Evolutionary conservation across 106 monocot genomes (phyloP).

Genomic region (Dendrobium huoshanense): DNA sequence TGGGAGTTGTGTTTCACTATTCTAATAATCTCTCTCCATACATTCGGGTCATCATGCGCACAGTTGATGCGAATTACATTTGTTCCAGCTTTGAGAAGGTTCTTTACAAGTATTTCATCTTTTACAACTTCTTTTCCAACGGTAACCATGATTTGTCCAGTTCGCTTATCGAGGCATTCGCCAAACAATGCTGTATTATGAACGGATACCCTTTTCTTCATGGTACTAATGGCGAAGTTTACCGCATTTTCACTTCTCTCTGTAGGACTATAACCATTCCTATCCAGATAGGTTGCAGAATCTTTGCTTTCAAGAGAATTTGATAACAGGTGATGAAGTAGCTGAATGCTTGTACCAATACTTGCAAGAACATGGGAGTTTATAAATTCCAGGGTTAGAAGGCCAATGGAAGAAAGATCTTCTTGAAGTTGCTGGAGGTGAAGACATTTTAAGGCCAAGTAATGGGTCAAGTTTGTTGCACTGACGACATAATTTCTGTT

Average conservation of each 20-base stretch:
- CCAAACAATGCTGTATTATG: conserved; percentile 19
- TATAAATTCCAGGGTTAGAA: conserved; percentile 19
- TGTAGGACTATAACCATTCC: not conserved
- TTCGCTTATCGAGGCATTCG: conserved; percentile 8
- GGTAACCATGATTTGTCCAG: conserved; percentile 28
- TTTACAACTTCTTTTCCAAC: conserved; percentile 27
- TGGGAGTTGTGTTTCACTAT: conserved; percentile 22
- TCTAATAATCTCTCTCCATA: conserved; percentile 34
- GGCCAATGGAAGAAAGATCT: conserved; percentile 29
- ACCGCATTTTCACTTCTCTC: conserved; percentile 5
- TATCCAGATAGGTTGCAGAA: conserved; percentile 13
- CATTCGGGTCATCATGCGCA: conserved; percentile 28
- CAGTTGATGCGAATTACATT: conserved; percentile 28
- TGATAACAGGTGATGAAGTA: conserved; percentile 16
- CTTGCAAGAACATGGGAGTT: conserved; percentile 28
- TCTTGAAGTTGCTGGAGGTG: conserved; percentile 27
- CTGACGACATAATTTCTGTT: conserved; percentile 30
- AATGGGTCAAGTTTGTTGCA: conserved; percentile 50
- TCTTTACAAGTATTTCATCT: conserved; percentile 19
- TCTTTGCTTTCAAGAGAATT: conserved; percentile 1
- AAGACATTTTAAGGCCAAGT: conserved; percentile 34
- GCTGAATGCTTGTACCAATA: conserved; percentile 20
- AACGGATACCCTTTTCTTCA: conserved; percentile 12
- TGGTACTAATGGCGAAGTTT: conserved; percentile 15
- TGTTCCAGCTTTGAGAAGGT: conserved; percentile 28